Percentiles rank a stretch among this genome's conserved stretches.
phyloP scores from a whole-genome alignment of 495 filamentous ascomycete genomes.

The Aspergillus ostianus region DNA sequence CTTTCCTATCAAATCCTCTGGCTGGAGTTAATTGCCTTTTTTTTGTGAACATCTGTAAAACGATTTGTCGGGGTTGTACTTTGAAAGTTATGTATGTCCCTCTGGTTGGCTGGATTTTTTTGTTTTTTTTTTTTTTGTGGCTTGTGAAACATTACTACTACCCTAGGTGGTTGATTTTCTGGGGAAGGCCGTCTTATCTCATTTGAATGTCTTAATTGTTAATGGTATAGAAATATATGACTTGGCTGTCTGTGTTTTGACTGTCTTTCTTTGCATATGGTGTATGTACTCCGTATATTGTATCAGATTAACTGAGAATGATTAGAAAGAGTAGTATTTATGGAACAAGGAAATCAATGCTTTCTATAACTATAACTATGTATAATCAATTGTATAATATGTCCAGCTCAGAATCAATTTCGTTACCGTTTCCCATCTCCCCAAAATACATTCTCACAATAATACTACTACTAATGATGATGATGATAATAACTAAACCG shows the following conservation, averaged over 20 bases:
- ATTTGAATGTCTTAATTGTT: conserved; percentile 18
- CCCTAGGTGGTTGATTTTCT: neutral
- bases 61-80: conserved; percentile 2
- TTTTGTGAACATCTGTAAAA: conserved; percentile 9
- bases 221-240: conserved; percentile 21
- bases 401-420: no score
- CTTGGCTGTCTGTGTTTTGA: no score
- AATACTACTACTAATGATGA: no score
- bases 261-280: no score
- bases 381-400: no score
- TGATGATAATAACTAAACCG: no score
- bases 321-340: neutral
- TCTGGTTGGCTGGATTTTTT: neutral
- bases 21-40: no score
- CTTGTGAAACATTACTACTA: conserved; percentile 1
- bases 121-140: conserved; percentile 1
- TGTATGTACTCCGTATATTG: neutral
- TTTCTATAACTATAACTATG: neutral
- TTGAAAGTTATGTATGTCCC: no score
- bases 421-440: no score
- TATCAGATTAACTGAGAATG: no score
- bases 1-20: no score
- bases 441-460: no score
- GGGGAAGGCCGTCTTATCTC: neutral
- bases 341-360: neutral